Evolutionary conservation across 2,329 filamentous ascomycete genomes (phyloP), one percentile per base, ranked within the genome.

Genomic region (Neurospora sp.): DNA sequence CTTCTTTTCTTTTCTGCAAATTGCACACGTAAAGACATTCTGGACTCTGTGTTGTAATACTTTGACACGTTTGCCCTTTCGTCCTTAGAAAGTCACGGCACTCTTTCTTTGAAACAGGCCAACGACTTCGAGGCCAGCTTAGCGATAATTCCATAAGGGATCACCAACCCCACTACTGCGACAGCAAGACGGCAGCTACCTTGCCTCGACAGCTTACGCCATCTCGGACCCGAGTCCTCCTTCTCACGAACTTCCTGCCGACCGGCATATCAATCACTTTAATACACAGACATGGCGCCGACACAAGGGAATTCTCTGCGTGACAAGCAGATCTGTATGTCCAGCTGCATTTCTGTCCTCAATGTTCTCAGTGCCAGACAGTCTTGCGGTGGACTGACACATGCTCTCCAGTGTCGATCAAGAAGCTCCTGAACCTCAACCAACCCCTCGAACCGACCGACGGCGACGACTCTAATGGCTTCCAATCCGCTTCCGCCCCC

Each of bases 371-470:
- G 7, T 62, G 67, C 66, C 62, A 38, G 13, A n/a, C 38, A 62
- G 39, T 62, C n/a, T 15, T 19, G 10, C 42, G 28, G 40, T 58
- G 23, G 67, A 43, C 68, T 69, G 62, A 69, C 68, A n/a, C 33
- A 13, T 17, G 36, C 58, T 40, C 62, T 9, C 9, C 74, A 97
- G 94, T 91, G 67, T 95, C 95, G 19, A 93, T 99, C 77, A 93
- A 97, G 84, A 95, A 93, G 81, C 93, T 99, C 77, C 88, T 99
- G 75, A 98, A 97, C 80, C 85, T 99, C 75, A 99, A 99, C 81
- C 90, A 96, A 77, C 86, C 88, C 82, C 72, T 86, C 82, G 78
- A 87, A 74, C 79, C 86, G 71, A 85, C 86, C 74, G 84, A 87
- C 70, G 82, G 86, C 67, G 86, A 92, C 71, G 91, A 93, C 70